Conservation (phyloP, 2,329 filamentous ascomycete species). For the Neopestalotiopsis sp. region DNA sequence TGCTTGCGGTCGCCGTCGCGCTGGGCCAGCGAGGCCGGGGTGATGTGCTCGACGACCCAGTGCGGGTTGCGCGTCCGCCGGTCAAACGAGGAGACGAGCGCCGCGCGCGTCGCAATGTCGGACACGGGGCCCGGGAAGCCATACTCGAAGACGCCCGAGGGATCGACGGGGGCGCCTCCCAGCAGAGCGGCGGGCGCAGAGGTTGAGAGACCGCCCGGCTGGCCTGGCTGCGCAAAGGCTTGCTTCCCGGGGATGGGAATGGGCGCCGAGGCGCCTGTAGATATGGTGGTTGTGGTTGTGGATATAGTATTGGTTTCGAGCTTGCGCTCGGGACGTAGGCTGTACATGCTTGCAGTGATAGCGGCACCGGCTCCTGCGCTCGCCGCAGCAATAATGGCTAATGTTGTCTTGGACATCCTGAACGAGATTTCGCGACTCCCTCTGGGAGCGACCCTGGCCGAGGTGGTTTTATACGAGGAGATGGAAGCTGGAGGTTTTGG, state of each 20-base stretch:
- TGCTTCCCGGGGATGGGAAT: constrained; percentile 64
- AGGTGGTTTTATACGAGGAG: constrained; percentile 18
- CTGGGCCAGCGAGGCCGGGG: constrained; percentile 76
- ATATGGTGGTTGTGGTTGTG: constrained; percentile 38
- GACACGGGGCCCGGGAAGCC: constrained; percentile 91
- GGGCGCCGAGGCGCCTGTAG: constrained; percentile 40
- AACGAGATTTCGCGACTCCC: constrained; percentile 18
- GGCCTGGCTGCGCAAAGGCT: constrained; percentile 45
- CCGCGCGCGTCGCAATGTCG: constrained; percentile 78
- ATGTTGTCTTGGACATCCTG: constrained; percentile 78
- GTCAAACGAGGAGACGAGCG: constrained; percentile 88
- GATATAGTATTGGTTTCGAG: constrained; percentile 49
- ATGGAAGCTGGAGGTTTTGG: not conserved
- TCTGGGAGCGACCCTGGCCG: constrained; percentile 19
- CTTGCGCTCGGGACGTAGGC: constrained; percentile 52
- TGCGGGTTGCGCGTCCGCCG: constrained; percentile 88
- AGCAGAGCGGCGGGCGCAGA: constrained; percentile 39
- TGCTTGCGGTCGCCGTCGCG: constrained; percentile 84
- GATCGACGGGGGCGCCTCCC: constrained; percentile 65
- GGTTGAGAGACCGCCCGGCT: constrained; percentile 31
- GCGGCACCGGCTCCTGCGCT: constrained; percentile 80
- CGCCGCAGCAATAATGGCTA: constrained; percentile 77
- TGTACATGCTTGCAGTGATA: constrained; percentile 72
- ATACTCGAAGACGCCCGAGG: constrained; percentile 79
- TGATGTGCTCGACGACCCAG: constrained; percentile 98